Conservation (phyloP, 768 basidiomycete species). For the Pisolithus albus region DNA sequence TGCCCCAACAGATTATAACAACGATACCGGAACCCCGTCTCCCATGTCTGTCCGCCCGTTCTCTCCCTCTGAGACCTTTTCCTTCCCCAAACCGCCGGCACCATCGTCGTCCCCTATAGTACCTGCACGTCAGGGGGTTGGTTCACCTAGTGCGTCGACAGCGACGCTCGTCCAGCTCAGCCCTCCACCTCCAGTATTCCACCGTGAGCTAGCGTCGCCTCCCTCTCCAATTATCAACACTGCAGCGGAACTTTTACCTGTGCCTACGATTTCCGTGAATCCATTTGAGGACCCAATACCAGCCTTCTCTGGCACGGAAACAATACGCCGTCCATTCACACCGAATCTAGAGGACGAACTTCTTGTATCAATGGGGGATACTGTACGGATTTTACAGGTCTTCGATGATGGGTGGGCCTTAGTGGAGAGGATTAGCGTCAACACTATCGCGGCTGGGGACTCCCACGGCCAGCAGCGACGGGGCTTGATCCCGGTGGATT, state of each 20-base stretch:
- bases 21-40: slow-evolving; percentile 28
- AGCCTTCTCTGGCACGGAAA: slow-evolving; percentile 38
- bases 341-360: slow-evolving; percentile 58
- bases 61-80: slow-evolving; percentile 59
- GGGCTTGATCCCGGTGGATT: slow-evolving; percentile 68
- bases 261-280: slow-evolving; percentile 9
- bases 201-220: slow-evolving; percentile 11
- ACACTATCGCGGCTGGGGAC: background rate
- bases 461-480: slow-evolving; percentile 9
- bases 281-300: slow-evolving; percentile 32
- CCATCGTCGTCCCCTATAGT: background rate
- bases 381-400: slow-evolving; percentile 43
- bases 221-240: slow-evolving; percentile 8
- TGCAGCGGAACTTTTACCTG: slow-evolving; percentile 3
- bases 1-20: slow-evolving; percentile 17
- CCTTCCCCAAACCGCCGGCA: slow-evolving; percentile 61
- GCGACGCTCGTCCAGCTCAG: slow-evolving; percentile 14
- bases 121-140: background rate
- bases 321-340: slow-evolving; percentile 48
- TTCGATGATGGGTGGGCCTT: slow-evolving; percentile 72
- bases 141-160: slow-evolving; percentile 10
- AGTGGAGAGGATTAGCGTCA: slow-evolving; percentile 39
- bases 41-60: slow-evolving; percentile 63
- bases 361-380: slow-evolving; percentile 42
- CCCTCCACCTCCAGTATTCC: slow-evolving; percentile 12